Evolutionary conservation across 2,329 filamentous ascomycete genomes (phyloP).

Genomic region (Talaromyces sp.): DNA sequence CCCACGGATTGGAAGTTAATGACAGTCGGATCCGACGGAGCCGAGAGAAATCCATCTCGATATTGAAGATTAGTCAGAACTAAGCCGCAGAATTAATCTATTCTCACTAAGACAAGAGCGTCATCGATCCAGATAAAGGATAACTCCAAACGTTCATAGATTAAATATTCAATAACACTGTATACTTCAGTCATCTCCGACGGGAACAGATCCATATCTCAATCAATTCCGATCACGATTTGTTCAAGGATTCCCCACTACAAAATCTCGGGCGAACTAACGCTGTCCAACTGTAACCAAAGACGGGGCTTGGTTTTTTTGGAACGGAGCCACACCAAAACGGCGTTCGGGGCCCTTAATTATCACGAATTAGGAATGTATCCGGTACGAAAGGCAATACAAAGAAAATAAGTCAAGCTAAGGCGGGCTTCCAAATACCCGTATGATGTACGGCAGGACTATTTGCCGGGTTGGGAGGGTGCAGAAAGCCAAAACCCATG

Average conservation of each 20-base stretch:
- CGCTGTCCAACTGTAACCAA: background rate
- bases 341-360: background rate
- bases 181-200: too few relatives aligned
- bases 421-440: background rate
- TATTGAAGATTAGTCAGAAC: background rate
- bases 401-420: too few relatives aligned
- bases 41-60: slow-evolving; percentile 9
- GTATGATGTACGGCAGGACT: background rate
- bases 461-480: slow-evolving; percentile 2
- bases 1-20: background rate
- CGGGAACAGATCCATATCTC: too few relatives aligned
- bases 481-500: slow-evolving; percentile 3
- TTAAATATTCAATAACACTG: too few relatives aligned
- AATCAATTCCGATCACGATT: too few relatives aligned
- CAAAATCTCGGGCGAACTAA: background rate
- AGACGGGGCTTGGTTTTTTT: background rate
- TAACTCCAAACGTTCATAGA: too few relatives aligned
- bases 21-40: slow-evolving; percentile 4
- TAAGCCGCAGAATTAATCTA: background rate
- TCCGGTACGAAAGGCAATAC: background rate
- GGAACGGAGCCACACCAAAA: background rate
- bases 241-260: too few relatives aligned
- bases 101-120: background rate
- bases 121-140: too few relatives aligned
- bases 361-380: background rate